phyloP scores from a whole-genome alignment of 2,329 filamentous ascomycete genomes.

The Ceratocystis harringtonii region DNA sequence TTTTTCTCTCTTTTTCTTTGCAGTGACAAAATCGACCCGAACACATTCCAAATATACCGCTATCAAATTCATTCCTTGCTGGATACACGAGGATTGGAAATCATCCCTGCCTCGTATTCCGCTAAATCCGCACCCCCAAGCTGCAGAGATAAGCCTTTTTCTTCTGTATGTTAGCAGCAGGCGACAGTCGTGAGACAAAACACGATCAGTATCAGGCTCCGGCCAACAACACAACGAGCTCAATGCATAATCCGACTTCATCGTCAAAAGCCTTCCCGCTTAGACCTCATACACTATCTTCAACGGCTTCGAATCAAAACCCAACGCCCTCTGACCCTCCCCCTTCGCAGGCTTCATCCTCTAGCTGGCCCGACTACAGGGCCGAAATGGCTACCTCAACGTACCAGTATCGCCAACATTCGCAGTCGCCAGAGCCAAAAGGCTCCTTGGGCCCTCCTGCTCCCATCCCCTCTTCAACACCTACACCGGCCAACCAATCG shows the following conservation, averaged over 20 bases:
- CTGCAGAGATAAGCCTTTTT: background rate
- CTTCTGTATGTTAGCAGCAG: constrained; percentile 2
- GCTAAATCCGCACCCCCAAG: background rate
- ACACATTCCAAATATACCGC: background rate
- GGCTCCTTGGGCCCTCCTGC: constrained; percentile 11
- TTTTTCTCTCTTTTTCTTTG: background rate
- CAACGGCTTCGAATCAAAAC: background rate
- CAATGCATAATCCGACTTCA: background rate
- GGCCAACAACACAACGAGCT: background rate
- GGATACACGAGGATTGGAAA: background rate
- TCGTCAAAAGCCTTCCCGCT: constrained; percentile 4
- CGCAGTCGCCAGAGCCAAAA: constrained; percentile 13
- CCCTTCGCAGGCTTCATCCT: background rate
- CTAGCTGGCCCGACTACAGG: background rate
- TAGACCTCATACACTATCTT: constrained; percentile 1
- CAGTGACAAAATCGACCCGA: background rate
- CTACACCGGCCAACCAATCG: constrained; percentile 3
- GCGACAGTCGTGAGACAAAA: background rate
- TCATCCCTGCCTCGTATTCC: background rate
- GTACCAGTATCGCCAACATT: constrained; percentile 10
- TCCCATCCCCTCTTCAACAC: constrained; percentile 6
- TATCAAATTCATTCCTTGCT: background rate
- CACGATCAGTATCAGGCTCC: constrained; percentile 1
- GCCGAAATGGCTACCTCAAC: constrained; percentile 10
- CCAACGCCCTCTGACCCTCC: background rate